Conservation (phyloP, 768 basidiomycete species). For the Stropharia rugosoannulata region DNA sequence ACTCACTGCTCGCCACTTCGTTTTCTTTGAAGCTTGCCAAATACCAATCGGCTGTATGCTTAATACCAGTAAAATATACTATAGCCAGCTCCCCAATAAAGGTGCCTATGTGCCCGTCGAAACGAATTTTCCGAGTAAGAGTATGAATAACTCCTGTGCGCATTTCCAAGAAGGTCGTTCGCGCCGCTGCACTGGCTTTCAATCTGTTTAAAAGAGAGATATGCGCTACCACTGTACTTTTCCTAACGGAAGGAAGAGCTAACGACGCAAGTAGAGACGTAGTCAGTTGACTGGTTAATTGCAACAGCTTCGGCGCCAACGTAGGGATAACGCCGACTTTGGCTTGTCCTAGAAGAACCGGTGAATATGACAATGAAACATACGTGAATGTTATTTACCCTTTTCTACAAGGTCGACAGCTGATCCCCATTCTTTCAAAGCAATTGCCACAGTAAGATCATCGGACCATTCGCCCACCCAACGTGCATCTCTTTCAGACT, state of each 20-base stretch:
- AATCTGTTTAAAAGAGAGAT: constrained; percentile 75
- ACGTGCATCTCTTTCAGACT: constrained; percentile 77
- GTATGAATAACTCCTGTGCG: constrained; percentile 72
- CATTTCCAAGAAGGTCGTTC: constrained; percentile 79
- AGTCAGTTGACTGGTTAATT: constrained; percentile 67
- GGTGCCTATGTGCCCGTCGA: constrained; percentile 83
- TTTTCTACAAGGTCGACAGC: constrained; percentile 84
- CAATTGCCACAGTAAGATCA: constrained; percentile 87
- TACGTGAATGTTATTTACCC: constrained; percentile 44
- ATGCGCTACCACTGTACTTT: constrained; percentile 68
- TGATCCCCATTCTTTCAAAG: constrained; percentile 84
- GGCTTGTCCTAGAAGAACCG: constrained; percentile 48
- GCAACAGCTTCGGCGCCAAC: constrained; percentile 58
- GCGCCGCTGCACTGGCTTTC: constrained; percentile 74
- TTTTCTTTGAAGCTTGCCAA: constrained; percentile 95
- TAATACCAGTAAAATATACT: constrained; percentile 91
- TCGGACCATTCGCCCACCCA: constrained; percentile 93
- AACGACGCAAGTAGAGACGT: constrained; percentile 71
- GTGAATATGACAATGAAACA: background rate
- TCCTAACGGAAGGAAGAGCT: constrained; percentile 74
- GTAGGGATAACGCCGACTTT: constrained; percentile 56
- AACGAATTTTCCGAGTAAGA: constrained; percentile 83
- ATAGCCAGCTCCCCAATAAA: constrained; percentile 88
- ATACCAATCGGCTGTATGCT: constrained; percentile 98
- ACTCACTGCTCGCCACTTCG: constrained; percentile 87